Evolutionary conservation across 495 filamentous ascomycete species (phyloP).

Genomic region (Trichoderma orchidacearum): DNA sequence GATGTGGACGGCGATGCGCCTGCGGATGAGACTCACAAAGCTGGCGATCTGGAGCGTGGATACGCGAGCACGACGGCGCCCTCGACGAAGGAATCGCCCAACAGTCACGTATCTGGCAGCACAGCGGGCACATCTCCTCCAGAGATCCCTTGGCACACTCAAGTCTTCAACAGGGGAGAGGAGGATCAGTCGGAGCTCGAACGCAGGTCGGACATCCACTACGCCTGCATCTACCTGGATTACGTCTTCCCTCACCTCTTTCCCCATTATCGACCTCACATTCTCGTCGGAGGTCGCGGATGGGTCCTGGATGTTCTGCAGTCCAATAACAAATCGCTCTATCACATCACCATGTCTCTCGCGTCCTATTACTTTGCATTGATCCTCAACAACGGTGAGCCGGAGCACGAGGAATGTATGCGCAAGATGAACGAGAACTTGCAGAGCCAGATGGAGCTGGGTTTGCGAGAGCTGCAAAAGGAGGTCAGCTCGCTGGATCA

Average conservation of each 20-base stretch:
- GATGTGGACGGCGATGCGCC: slow-evolving; percentile 1
- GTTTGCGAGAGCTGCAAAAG: slow-evolving; percentile 25
- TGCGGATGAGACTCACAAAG: background rate
- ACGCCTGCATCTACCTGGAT: slow-evolving; percentile 37
- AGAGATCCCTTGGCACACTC: background rate
- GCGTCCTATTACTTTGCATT: slow-evolving; percentile 36
- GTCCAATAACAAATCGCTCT: slow-evolving; percentile 31
- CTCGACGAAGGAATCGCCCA: background rate
- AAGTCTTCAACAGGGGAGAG: slow-evolving; percentile 1
- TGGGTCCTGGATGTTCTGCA: slow-evolving; percentile 39
- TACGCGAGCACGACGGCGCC: background rate
- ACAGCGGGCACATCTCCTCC: slow-evolving; percentile 7
- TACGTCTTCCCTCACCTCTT: slow-evolving; percentile 38
- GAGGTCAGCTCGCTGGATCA: slow-evolving; percentile 24
- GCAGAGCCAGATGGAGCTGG: slow-evolving; percentile 23
- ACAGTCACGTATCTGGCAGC: background rate
- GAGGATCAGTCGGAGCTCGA: background rate
- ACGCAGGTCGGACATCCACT: slow-evolving; percentile 9
- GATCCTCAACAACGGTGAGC: slow-evolving; percentile 8
- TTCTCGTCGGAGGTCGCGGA: slow-evolving; percentile 29
- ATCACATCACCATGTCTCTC: slow-evolving; percentile 29
- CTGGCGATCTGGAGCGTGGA: background rate
- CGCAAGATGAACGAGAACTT: slow-evolving; percentile 16
- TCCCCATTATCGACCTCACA: slow-evolving; percentile 37
- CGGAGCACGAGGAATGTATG: slow-evolving; percentile 11